Evolutionary conservation across 345 rosid genomes (phyloP), one percentile per base, ranked within the genome.

Genomic region (Arabidopsis arenosa): DNA sequence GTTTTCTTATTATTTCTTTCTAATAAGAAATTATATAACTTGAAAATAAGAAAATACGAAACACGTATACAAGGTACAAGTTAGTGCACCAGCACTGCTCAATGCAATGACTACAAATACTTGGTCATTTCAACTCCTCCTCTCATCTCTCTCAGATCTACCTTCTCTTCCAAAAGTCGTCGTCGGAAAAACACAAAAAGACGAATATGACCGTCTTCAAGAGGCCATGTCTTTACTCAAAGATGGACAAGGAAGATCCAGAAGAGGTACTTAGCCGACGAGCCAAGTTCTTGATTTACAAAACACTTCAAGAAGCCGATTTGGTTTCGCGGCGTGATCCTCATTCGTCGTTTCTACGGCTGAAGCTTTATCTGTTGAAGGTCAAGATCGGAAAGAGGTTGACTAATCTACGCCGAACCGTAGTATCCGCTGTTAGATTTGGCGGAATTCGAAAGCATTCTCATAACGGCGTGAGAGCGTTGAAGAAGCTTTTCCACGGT

Each of bases 261-360:
- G 87, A 92, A 66, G 97, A 89, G 72, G 9, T 81, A 0, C 55
- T 47, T 15, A 92, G 81, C 55, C 70, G 89, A 58, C 66, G 85
- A 80, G 96, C 97, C 30, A 95, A 85, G 81, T 94, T 92, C 85
- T 83, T 92, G 90, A 88, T 94, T 73, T 86, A 92, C 86, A 92
- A 86, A 75, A 85, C 65, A 39, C 85, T 26, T 75, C 69, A 63
- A 77, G 84, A 80, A 86, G 77, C 12, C 14, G 79, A 72, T 84
- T 10, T 87, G 82, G 9, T 85, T 78, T 51, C 13, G 82, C 49
- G 64, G 5, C 78, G 70, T 52, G 49, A 66, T 66, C n/a, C 58
- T 52, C 12, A 45, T 13, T 68, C 89, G 3, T 89, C 88, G 11
- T 86, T 85, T 63, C 5, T 85, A 26, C 74, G 86, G 68, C 55